Evolutionary conservation across 2,329 filamentous ascomycete genomes (phyloP).

Genomic region (Grosmannia serpens): DNA sequence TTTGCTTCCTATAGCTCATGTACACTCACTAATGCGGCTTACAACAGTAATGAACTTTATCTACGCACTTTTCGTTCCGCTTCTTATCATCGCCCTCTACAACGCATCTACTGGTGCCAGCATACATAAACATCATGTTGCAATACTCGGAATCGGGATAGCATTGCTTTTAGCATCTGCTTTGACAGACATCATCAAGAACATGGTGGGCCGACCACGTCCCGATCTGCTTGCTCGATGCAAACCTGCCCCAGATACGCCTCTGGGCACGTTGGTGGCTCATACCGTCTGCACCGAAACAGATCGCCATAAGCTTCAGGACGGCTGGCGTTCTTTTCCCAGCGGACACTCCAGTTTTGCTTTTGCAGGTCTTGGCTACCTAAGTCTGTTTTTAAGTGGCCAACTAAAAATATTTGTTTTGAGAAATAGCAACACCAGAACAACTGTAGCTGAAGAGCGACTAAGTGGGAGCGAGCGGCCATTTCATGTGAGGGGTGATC

Average conservation of each 20-base stretch:
- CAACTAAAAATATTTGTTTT: constrained; percentile 46
- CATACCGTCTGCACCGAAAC: constrained; percentile 64
- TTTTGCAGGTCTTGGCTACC: constrained; percentile 67
- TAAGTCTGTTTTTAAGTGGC: constrained; percentile 58
- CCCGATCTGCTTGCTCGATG: constrained; percentile 60
- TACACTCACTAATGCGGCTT: not conserved
- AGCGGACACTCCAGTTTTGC: constrained; percentile 70
- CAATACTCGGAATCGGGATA: constrained; percentile 69
- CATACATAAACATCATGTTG: constrained; percentile 73
- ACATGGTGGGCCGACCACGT: constrained; percentile 60
- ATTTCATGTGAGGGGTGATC: constrained; percentile 24
- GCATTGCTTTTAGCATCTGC: constrained; percentile 66
- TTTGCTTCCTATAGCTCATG: not conserved
- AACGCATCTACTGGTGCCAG: constrained; percentile 50
- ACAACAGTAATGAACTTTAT: constrained; percentile 57
- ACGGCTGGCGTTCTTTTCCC: constrained; percentile 77
- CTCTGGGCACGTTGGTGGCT: constrained; percentile 42
- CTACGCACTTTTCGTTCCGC: constrained; percentile 64
- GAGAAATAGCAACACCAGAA: not conserved
- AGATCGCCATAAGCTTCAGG: constrained; percentile 57
- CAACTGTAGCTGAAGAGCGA: not conserved
- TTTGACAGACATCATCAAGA: constrained; percentile 86
- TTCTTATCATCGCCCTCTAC: constrained; percentile 54
- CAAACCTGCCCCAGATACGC: constrained; percentile 47
- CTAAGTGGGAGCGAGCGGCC: not conserved